These are phyloP conservation scores for Casuarina glauca DNA, from an alignment of 306 rosid genomes.

Conservation along the genomic window DNA sequence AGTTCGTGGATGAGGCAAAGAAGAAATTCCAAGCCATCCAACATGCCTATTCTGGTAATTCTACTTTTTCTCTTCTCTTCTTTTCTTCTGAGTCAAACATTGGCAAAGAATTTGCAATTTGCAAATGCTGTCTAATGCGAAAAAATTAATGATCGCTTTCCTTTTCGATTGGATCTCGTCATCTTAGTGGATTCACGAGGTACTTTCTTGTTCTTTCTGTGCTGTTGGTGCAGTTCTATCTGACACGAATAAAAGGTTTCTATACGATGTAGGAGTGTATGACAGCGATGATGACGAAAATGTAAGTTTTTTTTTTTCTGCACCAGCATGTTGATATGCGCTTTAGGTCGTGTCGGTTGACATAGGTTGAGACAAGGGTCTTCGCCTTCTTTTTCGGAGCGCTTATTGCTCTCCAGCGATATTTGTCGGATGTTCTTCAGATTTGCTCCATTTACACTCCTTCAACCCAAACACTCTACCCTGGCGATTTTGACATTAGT, in stretches of 20 bases:
- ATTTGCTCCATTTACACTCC: not conserved
- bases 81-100: conserved; percentile 3
- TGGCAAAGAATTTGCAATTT: not conserved
- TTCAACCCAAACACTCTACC: not conserved
- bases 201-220: not conserved
- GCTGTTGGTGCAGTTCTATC: conserved; percentile 58
- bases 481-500: not conserved
- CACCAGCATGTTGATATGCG: not conserved
- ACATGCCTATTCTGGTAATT: conserved; percentile 94
- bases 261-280: conserved; percentile 91
- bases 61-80: not conserved
- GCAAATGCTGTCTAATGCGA: not conserved
- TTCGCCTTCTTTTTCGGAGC: not conserved
- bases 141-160: not conserved
- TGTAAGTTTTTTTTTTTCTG: conserved; percentile 29
- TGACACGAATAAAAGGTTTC: conserved; percentile 72
- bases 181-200: conserved; percentile 17
- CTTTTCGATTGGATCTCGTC: conserved; percentile 14
- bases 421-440: not conserved
- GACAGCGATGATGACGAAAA: conserved; percentile 87
- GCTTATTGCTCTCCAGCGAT: not conserved
- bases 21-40: conserved; percentile 83
- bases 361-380: not conserved
- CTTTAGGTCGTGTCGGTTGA: not conserved
- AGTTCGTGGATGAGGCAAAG: conserved; percentile 84